Percentiles rank a stretch among this genome's conserved stretches.
phyloP scores from a whole-genome alignment of 2,329 filamentous ascomycete species.

The Diatrype stigma region DNA sequence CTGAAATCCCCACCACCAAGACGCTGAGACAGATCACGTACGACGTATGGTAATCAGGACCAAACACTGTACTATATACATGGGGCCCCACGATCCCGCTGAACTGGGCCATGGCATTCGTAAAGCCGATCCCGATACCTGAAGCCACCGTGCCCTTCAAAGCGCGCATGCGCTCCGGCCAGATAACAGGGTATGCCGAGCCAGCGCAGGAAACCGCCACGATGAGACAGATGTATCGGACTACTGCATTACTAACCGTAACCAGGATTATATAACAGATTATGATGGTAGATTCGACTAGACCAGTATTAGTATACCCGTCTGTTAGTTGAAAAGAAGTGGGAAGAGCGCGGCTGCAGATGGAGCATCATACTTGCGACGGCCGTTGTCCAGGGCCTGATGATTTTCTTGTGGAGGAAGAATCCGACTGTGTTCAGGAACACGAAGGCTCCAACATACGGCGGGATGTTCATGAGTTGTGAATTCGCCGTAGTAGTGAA shows the following conservation, averaged over 20 bases:
- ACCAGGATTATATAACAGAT: conserved; percentile 36
- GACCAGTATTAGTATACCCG: conserved; percentile 12
- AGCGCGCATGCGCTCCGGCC: conserved; percentile 38
- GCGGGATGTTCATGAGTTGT: conserved; percentile 40
- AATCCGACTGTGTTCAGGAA: conserved; percentile 32
- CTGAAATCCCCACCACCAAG: conserved; percentile 16
- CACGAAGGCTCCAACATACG: conserved; percentile 33
- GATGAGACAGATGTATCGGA: conserved; percentile 33
- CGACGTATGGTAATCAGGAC: conserved; percentile 32
- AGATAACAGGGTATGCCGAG: conserved; percentile 39
- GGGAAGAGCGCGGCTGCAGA: no score
- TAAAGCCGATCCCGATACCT: conserved; percentile 36
- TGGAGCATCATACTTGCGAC: conserved; percentile 36
- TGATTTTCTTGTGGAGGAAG: conserved; percentile 30
- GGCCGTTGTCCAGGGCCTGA: conserved; percentile 33
- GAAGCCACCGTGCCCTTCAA: conserved; percentile 36
- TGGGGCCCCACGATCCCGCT: conserved; percentile 37
- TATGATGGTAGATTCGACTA: conserved; percentile 32
- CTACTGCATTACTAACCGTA: conserved; percentile 27
- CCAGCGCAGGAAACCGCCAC: conserved; percentile 32
- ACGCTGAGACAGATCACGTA: conserved; percentile 31
- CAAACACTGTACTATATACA: conserved; percentile 36
- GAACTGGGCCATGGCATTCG: conserved; percentile 39
- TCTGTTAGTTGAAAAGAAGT: no score
- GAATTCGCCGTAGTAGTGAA: conserved; percentile 37